A percentile compares a stretch with the other conserved stretches of the same genome.
These are phyloP conservation scores for Lasiodiplodia sp. DNA, from an alignment of 2,329 filamentous ascomycete genomes.

Conservation along the genomic window DNA sequence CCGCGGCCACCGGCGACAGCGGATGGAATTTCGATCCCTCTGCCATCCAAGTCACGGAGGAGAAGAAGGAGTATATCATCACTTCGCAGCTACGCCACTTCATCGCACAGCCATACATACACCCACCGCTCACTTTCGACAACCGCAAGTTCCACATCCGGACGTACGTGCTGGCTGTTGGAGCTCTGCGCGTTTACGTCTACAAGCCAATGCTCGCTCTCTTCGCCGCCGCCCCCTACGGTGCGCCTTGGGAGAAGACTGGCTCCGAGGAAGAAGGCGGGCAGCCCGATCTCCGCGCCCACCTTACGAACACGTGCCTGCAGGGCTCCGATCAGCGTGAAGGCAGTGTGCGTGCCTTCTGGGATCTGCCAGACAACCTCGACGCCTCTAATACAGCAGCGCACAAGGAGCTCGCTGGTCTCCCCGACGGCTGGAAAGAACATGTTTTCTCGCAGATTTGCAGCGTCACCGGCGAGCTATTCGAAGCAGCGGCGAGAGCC, in stretches of 20 bases:
- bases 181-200: conserved; percentile 81
- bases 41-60: conserved; percentile 33
- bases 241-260: conserved; percentile 62
- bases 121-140: conserved; percentile 78
- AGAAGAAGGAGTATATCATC: conserved; percentile 65
- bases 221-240: conserved; percentile 80
- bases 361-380: conserved; percentile 63
- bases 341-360: conserved; percentile 77
- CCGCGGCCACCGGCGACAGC: not conserved
- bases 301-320: conserved; percentile 95
- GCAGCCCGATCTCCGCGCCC: conserved; percentile 67
- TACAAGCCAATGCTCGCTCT: conserved; percentile 92
- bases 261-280: conserved; percentile 41
- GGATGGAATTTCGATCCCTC: conserved; percentile 6
- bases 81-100: conserved; percentile 95
- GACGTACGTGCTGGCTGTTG: conserved; percentile 84
- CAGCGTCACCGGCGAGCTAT: conserved; percentile 74
- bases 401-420: conserved; percentile 20
- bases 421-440: conserved; percentile 58
- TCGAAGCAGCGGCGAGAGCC: conserved; percentile 82
- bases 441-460: conserved; percentile 78
- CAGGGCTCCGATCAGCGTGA: conserved; percentile 67
- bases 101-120: conserved; percentile 92
- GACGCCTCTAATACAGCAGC: not conserved
- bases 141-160: conserved; percentile 92